These are phyloP conservation scores for Chytriomyces confervae DNA, from an alignment of 192 early-diverging fungal genomes.

Conservation along the genomic window DNA sequence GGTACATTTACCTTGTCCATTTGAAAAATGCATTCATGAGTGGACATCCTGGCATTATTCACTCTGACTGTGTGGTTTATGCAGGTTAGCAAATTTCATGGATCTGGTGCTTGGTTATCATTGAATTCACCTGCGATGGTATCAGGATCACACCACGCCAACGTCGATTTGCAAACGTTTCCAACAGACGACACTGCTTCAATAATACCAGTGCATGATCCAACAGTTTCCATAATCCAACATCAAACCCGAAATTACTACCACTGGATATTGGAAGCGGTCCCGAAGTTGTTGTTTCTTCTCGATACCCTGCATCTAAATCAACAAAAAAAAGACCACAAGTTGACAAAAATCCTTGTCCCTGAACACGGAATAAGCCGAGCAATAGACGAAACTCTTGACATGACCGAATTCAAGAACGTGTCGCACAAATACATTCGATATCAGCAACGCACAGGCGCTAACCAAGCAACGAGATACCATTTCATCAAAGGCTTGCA, in stretches of 20 bases:
- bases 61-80: slow-evolving; percentile 22
- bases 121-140: no score
- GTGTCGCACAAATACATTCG: neutral
- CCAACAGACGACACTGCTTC: neutral
- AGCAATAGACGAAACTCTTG: slow-evolving; percentile 5
- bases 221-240: slow-evolving; percentile 7
- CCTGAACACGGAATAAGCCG: slow-evolving; percentile 9
- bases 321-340: no score
- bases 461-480: neutral
- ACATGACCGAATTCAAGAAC: slow-evolving; percentile 4
- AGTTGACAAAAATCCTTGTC: neutral
- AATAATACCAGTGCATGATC: neutral
- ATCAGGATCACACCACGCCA: slow-evolving; percentile 5
- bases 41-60: slow-evolving; percentile 28
- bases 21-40: slow-evolving; percentile 9
- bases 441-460: neutral
- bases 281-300: slow-evolving; percentile 24
- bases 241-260: slow-evolving; percentile 37
- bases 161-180: slow-evolving; percentile 25
- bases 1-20: slow-evolving; percentile 21
- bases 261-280: slow-evolving; percentile 27
- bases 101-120: no score
- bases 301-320: slow-evolving; percentile 7
- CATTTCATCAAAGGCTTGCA: neutral
- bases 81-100: neutral